These are phyloP conservation scores for Hypomyces rosellus DNA, from an alignment of 2,329 filamentous ascomycete species.

Conservation along the genomic window DNA sequence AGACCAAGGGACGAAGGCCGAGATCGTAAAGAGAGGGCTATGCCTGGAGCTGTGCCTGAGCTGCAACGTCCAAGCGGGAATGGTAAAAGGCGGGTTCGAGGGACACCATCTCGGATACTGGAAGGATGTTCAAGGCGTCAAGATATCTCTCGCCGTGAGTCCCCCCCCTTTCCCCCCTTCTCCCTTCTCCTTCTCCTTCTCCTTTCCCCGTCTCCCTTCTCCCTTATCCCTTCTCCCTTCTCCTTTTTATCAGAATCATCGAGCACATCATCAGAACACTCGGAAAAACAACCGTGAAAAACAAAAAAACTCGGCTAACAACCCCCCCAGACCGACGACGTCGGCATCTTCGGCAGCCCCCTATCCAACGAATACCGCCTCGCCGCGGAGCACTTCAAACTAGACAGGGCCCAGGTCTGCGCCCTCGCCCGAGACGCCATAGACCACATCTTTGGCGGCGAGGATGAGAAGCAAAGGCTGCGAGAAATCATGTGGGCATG, in stretches of 20 bases:
- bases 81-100: conserved; percentile 59
- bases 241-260: not conserved
- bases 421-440: conserved; percentile 55
- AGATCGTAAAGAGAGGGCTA: conserved; percentile 46
- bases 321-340: conserved; percentile 64
- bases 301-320: too few relatives aligned
- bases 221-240: too few relatives aligned
- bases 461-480: conserved; percentile 54
- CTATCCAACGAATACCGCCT: conserved; percentile 73
- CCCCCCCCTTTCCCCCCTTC: not conserved
- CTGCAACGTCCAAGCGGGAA: conserved; percentile 71
- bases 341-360: conserved; percentile 71
- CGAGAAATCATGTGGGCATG: conserved; percentile 42
- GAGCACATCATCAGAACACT: too few relatives aligned
- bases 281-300: too few relatives aligned
- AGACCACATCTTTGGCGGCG: conserved; percentile 59
- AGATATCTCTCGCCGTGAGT: conserved; percentile 64
- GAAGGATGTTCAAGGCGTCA: conserved; percentile 50
- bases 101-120: conserved; percentile 76
- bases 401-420: conserved; percentile 42
- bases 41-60: conserved; percentile 73
- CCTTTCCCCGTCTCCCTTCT: too few relatives aligned
- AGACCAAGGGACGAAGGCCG: conserved; percentile 49
- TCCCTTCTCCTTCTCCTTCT: too few relatives aligned
- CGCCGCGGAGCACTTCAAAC: conserved; percentile 62